Evolutionary conservation across 768 basidiomycete genomes (phyloP).

Genomic region (Russula earlei): DNA sequence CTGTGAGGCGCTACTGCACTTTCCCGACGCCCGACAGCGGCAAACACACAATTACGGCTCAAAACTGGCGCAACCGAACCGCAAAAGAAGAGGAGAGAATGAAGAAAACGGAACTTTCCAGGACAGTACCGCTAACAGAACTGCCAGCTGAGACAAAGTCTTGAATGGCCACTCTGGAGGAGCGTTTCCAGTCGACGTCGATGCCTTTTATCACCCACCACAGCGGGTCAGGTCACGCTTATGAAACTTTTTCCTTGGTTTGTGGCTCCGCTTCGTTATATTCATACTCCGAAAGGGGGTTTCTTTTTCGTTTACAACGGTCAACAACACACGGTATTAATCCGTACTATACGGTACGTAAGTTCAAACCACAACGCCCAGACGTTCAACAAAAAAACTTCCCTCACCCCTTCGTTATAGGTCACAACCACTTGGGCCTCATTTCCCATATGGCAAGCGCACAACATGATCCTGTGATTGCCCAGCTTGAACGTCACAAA

Average conservation of each 20-base stretch:
- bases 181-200: slow-evolving; percentile 15
- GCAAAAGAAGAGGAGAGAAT: slow-evolving; percentile 18
- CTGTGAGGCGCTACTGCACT: slow-evolving; percentile 28
- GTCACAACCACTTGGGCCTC: neutral
- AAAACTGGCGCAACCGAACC: slow-evolving; percentile 16
- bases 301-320: too few species aligned
- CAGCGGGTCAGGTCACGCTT: neutral
- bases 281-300: slow-evolving; percentile 8
- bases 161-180: slow-evolving; percentile 16
- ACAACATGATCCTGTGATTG: slow-evolving; percentile 18
- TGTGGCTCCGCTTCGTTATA: slow-evolving; percentile 11
- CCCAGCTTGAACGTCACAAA: slow-evolving; percentile 26
- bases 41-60: slow-evolving; percentile 19
- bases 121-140: slow-evolving; percentile 18
- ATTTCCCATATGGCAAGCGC: slow-evolving; percentile 17
- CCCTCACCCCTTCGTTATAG: neutral
- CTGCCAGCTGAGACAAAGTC: slow-evolving; percentile 15
- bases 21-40: slow-evolving; percentile 12
- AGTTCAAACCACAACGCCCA: neutral
- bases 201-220: slow-evolving; percentile 10
- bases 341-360: neutral
- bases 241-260: slow-evolving; percentile 12
- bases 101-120: slow-evolving; percentile 14
- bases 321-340: too few species aligned
- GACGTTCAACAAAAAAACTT: neutral